phyloP scores from a whole-genome alignment of 108 stramenopile species.

The Aureococcus anophagefferens region DNA sequence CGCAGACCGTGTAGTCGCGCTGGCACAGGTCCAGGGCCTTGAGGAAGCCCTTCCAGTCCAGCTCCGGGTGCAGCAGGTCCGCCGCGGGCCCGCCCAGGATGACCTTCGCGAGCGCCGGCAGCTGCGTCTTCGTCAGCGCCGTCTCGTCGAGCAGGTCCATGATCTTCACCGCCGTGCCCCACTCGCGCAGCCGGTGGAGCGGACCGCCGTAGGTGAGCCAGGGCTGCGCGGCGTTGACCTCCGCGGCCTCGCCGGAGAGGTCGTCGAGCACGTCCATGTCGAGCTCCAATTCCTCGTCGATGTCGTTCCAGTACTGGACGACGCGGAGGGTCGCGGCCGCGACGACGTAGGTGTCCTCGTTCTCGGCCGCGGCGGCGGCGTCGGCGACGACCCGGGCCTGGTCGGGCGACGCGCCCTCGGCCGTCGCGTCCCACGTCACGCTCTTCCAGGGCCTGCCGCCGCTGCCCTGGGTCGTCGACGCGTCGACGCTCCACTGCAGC shows the following conservation, averaged over 20 bases:
- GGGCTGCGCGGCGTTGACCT: background rate
- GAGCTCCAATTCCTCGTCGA: constrained; percentile 13
- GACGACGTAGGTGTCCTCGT: no score
- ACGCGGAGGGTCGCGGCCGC: no score
- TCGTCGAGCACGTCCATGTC: constrained; percentile 13
- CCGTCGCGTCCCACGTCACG: no score
- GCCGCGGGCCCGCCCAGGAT: constrained; percentile 45
- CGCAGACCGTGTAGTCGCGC: no score
- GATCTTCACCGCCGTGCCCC: background rate
- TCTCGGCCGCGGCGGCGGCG: no score
- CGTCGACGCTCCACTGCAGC: constrained; percentile 53
- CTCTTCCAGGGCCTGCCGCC: no score
- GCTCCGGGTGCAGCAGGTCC: constrained; percentile 39
- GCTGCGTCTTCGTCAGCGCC: constrained; percentile 24
- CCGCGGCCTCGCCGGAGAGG: background rate
- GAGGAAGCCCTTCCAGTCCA: constrained; percentile 38
- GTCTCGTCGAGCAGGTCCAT: constrained; percentile 2
- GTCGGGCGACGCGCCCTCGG: constrained; percentile 43
- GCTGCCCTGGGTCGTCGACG: no score
- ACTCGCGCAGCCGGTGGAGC: constrained; percentile 11
- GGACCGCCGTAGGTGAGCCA: constrained; percentile 2
- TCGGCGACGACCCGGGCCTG: no score
- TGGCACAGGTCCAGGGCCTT: no score
- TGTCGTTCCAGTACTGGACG: constrained; percentile 8
- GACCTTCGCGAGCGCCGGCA: constrained; percentile 49